Base-by-base conservation (phyloP, 2,329 filamentous ascomycete species). In the Trichoderma sp. region DNA sequence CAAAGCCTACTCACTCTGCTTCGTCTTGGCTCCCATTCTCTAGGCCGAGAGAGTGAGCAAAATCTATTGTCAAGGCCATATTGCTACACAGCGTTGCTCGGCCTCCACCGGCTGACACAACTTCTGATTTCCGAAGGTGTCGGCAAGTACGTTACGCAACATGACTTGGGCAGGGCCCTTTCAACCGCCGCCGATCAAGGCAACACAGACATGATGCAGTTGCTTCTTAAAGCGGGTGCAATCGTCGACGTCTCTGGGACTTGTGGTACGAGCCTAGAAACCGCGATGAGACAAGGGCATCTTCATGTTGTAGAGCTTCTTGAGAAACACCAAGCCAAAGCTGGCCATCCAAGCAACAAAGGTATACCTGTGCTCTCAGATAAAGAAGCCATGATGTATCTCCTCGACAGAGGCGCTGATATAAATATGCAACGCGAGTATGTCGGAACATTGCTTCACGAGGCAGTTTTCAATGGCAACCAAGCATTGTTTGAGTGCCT, bases 21-120 rank as follows among this genome's bases (percentile, higher is more conserved):
- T 6, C 16, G 2, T 2, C 1, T 43, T 3, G 16, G 1, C 1
- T 1, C 5, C 18, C 0, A 18, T 18, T 39, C 7, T 6, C 7
- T 30, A 4, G 28, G 28, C 7, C 11, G 6, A 39, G 37, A 39
- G 11, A 16, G 4, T 39, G 14, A 39, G 1, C 2, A n/a, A 5
- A 14, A 49, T 32, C 37, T 61, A 8, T 1, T 30, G 10, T 8
- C 32, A 4, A 37, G 26, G 28, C 59, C 59, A 21, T 30, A 61
- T 26, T 61, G 39, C 11, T 61, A 32, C 43, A 61, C 59, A 3
- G 26, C 59, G 13, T n/a, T 2, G 4, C 26, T 5, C 10, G 59
- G 59, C 6, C 43, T 13, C 24, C 14, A 1, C 18, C 59, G 32
- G 8, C 28, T 61, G 21, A 61, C 59, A 6, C 18, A 46, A 16